Base-by-base conservation (phyloP, 108 stramenopile genomes). In the Cylindrotheca fusiformis region DNA sequence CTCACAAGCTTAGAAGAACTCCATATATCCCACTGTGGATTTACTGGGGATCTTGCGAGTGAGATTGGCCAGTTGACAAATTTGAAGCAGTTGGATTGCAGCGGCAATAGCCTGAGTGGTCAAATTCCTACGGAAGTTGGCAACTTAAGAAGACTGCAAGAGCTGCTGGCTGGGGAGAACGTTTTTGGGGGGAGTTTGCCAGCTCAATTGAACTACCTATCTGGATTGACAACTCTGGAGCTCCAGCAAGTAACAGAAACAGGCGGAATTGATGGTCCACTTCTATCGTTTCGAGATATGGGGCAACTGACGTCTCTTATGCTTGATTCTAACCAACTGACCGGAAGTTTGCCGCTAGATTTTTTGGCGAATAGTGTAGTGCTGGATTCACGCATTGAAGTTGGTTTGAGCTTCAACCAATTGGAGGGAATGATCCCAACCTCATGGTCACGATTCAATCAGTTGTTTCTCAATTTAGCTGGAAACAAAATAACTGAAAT, bases 181-280 rank as follows among this genome's bases (percentile, higher is more conserved):
- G 24, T 60, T 4, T 80, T 86, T 48, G 63, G 69, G 23, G 85
- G 85, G n/a, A 78, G 60, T 1, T 29, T 86, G 4, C 85, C 85
- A 0, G 50, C 63, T 14, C 52, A 75, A 18, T 48, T 80, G 25
- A 67, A 68, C 49, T 6, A 24, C 27, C 33, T 83, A 59, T 69
- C 67, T 0, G 57, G 66, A 22, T 52, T 80, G 32, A 36, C 29
- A 31, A 53, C 48, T 4, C 31, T 84, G 20, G 59, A 30, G 36
- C 29, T 81, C 14, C 76, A 74, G 23, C 80, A 81, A 70, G 62
- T 51, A 4, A 63, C 62, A 6, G 47, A 61, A 2, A 48, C 44
- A 10, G 75, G 64, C 50, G 57, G 68, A 20, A 67, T 84, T 33
- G 55, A 30, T 14, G 71, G 71, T 24, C 63, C 63, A 19, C 47